Percentiles rank a stretch among this genome's conserved stretches.
Conservation (phyloP, 768 basidiomycete species). For the Auriculariales sp. region DNA sequence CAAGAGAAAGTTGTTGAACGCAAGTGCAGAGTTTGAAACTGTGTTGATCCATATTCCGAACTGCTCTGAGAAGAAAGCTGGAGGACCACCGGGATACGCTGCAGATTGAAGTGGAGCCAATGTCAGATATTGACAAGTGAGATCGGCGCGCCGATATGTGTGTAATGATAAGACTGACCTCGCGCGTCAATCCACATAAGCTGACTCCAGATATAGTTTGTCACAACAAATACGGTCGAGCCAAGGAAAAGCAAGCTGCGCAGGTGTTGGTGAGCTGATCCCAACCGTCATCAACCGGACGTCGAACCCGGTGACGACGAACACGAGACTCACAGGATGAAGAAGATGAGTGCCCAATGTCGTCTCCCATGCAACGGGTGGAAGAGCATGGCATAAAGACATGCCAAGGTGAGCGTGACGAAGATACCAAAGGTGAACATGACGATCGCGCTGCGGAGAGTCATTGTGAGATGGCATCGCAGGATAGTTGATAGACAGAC, state of each 20-base stretch:
- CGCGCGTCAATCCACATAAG: neutral
- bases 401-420: neutral
- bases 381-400: neutral
- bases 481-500: too few relatives aligned
- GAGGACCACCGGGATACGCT: neutral
- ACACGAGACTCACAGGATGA: neutral
- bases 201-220: neutral
- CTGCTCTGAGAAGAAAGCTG: neutral
- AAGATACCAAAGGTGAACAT: neutral
- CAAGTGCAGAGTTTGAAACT: neutral
- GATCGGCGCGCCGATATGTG: too few relatives aligned
- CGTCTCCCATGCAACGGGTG: neutral
- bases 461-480: too few relatives aligned
- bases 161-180: too few relatives aligned
- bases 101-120: too few relatives aligned
- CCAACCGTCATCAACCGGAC: neutral
- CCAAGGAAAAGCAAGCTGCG: neutral
- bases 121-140: too few relatives aligned
- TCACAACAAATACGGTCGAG: neutral
- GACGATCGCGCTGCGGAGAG: too few relatives aligned
- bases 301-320: too few relatives aligned
- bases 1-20: neutral
- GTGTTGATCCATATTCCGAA: slow-evolving; percentile 1
- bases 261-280: neutral
- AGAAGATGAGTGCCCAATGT: neutral